A percentile compares a stretch with the other conserved stretches of the same genome.
phyloP scores from a whole-genome alignment of 768 basidiomycete genomes.

The Butyriboletus loyo region DNA sequence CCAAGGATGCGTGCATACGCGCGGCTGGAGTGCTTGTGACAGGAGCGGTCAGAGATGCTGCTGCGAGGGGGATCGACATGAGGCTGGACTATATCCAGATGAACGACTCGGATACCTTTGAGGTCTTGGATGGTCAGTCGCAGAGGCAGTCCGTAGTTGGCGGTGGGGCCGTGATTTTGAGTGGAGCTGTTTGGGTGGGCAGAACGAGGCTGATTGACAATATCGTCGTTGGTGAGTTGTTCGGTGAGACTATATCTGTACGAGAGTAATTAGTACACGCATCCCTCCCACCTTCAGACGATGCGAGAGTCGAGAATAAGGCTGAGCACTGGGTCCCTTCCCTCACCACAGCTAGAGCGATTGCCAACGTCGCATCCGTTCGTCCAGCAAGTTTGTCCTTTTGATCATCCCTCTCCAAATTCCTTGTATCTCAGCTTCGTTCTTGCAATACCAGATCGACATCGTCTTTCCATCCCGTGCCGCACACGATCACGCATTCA shows the following conservation, averaged over 20 bases:
- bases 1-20: constrained; percentile 48
- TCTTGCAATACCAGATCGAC: constrained; percentile 51
- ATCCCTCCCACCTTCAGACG: neutral
- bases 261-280: neutral
- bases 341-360: constrained; percentile 31
- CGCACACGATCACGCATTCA: constrained; percentile 38
- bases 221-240: constrained; percentile 61
- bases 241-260: neutral
- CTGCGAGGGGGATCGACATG: constrained; percentile 47
- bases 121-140: constrained; percentile 43
- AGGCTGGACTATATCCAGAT: constrained; percentile 84
- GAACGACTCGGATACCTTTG: constrained; percentile 78
- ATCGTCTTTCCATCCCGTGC: constrained; percentile 51
- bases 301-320: constrained; percentile 19
- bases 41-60: constrained; percentile 27
- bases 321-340: constrained; percentile 19
- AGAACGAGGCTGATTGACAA: constrained; percentile 93
- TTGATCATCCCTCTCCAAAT: neutral
- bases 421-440: constrained; percentile 5
- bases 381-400: constrained; percentile 45
- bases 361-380: constrained; percentile 47
- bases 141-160: constrained; percentile 29
- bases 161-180: constrained; percentile 57
- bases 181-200: constrained; percentile 85
- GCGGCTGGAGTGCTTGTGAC: constrained; percentile 44